Conservation (phyloP, 345 rosid genomes). For the Carallia pectinifolia region DNA sequence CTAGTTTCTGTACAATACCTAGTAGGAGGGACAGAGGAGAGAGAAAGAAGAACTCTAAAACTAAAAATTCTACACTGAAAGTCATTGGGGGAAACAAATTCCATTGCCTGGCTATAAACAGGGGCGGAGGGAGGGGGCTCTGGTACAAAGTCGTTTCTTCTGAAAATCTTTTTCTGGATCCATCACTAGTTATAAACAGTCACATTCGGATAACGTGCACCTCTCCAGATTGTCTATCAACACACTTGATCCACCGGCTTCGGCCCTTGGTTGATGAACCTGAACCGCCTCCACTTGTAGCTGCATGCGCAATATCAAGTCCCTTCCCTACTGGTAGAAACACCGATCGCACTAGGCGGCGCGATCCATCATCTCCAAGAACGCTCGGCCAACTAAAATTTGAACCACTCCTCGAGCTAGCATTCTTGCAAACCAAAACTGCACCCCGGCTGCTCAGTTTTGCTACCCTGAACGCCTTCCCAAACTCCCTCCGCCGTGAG, state of each 20-base stretch:
- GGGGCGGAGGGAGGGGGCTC: too few species aligned
- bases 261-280: conserved; percentile 27
- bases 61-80: too few species aligned
- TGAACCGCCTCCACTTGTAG: conserved; percentile 35
- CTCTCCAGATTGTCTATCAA: conserved; percentile 77
- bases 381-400: conserved; percentile 62
- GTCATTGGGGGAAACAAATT: too few species aligned
- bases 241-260: conserved; percentile 74
- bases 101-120: too few species aligned
- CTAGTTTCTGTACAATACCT: too few species aligned
- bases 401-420: conserved; percentile 37
- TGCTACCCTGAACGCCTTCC: conserved; percentile 49
- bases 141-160: too few species aligned
- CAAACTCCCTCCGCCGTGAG: conserved; percentile 52
- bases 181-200: neutral
- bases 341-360: conserved; percentile 64
- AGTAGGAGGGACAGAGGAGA: too few species aligned
- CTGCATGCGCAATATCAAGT: conserved; percentile 84
- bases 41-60: too few species aligned
- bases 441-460: conserved; percentile 68
- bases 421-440: conserved; percentile 79
- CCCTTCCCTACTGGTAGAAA: conserved; percentile 87
- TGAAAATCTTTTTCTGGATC: too few species aligned
- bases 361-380: conserved; percentile 39
- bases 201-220: conserved; percentile 63